A percentile compares a stretch with the other conserved stretches of the same genome.
These are phyloP conservation scores for Claviceps sp. DNA, from an alignment of 2,329 filamentous ascomycete species.

Conservation along the genomic window DNA sequence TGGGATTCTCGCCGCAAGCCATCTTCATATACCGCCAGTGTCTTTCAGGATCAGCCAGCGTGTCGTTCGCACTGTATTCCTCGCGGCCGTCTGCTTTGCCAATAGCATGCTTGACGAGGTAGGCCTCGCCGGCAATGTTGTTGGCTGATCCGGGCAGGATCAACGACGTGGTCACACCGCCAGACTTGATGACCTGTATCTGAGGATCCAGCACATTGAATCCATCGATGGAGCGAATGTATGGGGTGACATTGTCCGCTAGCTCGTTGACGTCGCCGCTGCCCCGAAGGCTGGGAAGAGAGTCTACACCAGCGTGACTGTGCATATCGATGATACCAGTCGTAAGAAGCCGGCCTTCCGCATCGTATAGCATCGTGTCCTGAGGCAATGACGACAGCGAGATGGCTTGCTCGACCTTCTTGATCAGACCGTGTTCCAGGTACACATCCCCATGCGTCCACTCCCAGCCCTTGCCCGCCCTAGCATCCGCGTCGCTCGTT, in stretches of 20 bases:
- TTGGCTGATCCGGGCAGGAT: slow-evolving; percentile 57
- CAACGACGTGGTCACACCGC: slow-evolving; percentile 57
- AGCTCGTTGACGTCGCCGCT: slow-evolving; percentile 51
- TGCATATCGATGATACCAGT: slow-evolving; percentile 62
- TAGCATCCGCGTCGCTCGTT: slow-evolving; percentile 36
- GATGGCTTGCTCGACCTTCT: slow-evolving; percentile 35
- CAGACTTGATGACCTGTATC: slow-evolving; percentile 56
- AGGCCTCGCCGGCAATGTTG: slow-evolving; percentile 61
- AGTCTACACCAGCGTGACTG: slow-evolving; percentile 48
- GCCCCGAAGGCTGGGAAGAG: slow-evolving; percentile 40
- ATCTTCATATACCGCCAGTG: slow-evolving; percentile 64
- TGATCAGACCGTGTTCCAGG: slow-evolving; percentile 47
- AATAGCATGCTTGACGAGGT: slow-evolving; percentile 53
- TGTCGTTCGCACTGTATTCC: slow-evolving; percentile 48
- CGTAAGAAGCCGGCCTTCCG: slow-evolving; percentile 47
- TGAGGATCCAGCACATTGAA: slow-evolving; percentile 51
- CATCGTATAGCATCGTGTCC: slow-evolving; percentile 40
- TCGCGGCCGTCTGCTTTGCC: slow-evolving; percentile 44
- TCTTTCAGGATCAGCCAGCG: slow-evolving; percentile 52
- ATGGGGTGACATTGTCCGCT: slow-evolving; percentile 51
- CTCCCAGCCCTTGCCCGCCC: slow-evolving; percentile 42
- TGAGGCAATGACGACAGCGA: slow-evolving; percentile 27
- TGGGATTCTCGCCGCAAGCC: slow-evolving; percentile 61
- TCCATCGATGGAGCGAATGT: slow-evolving; percentile 52
- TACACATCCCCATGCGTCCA: slow-evolving; percentile 50